Evolutionary conservation across 805 yeast species (phyloP), one percentile per base, ranked within the genome.

Genomic region (Saccharomyces jurei): DNA sequence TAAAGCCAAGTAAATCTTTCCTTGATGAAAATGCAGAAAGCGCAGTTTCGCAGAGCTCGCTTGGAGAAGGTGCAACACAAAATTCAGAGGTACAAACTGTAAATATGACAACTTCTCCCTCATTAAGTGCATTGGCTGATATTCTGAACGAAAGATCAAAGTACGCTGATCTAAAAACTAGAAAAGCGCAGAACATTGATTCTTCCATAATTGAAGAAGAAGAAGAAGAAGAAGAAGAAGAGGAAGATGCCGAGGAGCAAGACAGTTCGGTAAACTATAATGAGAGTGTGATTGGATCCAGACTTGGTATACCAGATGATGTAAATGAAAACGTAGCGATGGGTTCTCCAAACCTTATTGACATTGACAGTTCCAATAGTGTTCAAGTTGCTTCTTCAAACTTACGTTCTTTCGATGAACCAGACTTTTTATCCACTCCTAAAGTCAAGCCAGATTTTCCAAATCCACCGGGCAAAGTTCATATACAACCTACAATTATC

Each of bases 21-120:
- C 22, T 17, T 36, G 44, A 21, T 17, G 25, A 6, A 17, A 17
- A 17, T 6, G 44, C 10, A 17, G 44, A 21, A 8, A 36, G 44
- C 44, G 17, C 44, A 3, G 25, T 36, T 17, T 17, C 17, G 44
- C 44, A 17, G 22, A 30, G 29, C 6, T 22, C 27, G 21, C 21
- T 41, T 14, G 10, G n/a, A 50, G 29, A 36, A 14, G 26, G n/a
- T 46, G 2, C 21, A 13, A 22, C 28, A 6, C 25, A n/a, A 50
- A 17, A 11, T 41, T 30, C 52, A 44, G 69, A 65, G 53, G 60
- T 58, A 2, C 53, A 52, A n/a, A 66, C 70, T 8, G 61, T 69
- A 21, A 69, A 70, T 44, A 72, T 75, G 70, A 72, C 76, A 3
- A 67, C 74, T 25, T 74, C 78, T 1, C 79, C 79, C 2, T 74